These are phyloP conservation scores for Avena insularis DNA, from an alignment of 176 grass and related monocot species.

Conservation along the genomic window DNA sequence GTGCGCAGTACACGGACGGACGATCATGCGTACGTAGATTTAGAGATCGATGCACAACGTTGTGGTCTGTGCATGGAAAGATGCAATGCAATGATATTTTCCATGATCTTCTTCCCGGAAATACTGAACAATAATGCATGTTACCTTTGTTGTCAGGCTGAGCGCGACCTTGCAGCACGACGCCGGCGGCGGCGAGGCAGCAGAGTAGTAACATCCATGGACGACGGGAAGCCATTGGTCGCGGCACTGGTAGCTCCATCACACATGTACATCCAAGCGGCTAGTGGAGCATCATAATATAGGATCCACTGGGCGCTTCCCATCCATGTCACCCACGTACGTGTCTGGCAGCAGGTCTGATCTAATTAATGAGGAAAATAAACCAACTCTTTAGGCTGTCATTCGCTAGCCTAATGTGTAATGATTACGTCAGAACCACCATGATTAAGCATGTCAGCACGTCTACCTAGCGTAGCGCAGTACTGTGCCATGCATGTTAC, in stretches of 20 bases:
- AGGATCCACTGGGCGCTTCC: neutral
- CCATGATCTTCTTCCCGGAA: neutral
- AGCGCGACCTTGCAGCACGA: conserved; percentile 13
- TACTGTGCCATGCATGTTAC: neutral
- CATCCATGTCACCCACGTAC: neutral
- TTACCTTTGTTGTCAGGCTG: conserved; percentile 46
- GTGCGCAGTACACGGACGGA: neutral
- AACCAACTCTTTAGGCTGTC: neutral
- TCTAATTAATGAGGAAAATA: neutral
- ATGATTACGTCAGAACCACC: neutral
- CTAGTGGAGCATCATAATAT: neutral
- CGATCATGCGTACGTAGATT: neutral
- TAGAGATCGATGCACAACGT: neutral
- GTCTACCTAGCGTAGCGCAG: neutral
- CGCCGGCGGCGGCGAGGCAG: neutral
- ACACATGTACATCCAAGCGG: neutral
- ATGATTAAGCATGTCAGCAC: conserved; percentile 1
- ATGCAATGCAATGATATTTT: neutral
- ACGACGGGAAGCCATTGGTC: conserved; percentile 20
- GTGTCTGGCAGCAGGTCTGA: neutral
- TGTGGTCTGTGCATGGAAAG: neutral
- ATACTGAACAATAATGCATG: too few relatives aligned
- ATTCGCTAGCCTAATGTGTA: neutral
- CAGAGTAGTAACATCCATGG: conserved; percentile 34
- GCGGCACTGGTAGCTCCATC: neutral